Evolutionary conservation across 768 basidiomycete species (phyloP), one percentile per base, ranked within the genome.

Genomic region (Leccinum olivaceopallidum): DNA sequence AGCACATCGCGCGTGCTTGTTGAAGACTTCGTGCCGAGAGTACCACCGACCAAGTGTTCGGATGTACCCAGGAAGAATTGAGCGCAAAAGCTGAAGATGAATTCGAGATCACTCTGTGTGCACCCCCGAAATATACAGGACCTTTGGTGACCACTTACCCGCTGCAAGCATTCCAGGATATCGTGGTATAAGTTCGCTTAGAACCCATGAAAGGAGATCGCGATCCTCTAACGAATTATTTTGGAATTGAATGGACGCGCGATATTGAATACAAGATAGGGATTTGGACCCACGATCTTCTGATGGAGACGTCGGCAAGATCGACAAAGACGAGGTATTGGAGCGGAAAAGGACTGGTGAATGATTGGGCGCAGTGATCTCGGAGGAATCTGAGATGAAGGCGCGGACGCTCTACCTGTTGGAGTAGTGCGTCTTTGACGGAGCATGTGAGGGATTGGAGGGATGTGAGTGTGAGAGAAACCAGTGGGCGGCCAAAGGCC

Each of bases 81-180:
- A 89, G 76, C 64, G 91, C 74, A 66, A 91, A 86, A 7, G 85
- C 90, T 88, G 66, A 22, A 50, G 32, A 51, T 47, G 51, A 39
- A 18, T 18, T 39, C 7, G 37, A 36, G 47, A 53, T 60, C 26
- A 61, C 6, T 48, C 51, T 39, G 53, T 47, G 55, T 52, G 53
- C 51, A 62, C 39, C 50, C 2, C 14, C 22, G 37, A 51, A 16
- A 58, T 16, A 30, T 36, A 57, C 22, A 4, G 24, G 42, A 37
- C 51, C n/a, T 5, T 18, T 42, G 53, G 60, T 54, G 57, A 4
- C 60, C 63, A 64, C 58, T 63, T 50, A 86, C 89, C 87, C 71
- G 86, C 88, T 36, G 84, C 88, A 32, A 92, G 75, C 84, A 92
- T 83, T 57, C 89, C 90, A 55, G 90, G 88, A 75, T 85, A 91